A percentile compares a stretch with the other conserved stretches of the same genome.
Evolutionary conservation across 176 grass and related monocot genomes (phyloP).

Genomic region (Aechmea fasciata): DNA sequence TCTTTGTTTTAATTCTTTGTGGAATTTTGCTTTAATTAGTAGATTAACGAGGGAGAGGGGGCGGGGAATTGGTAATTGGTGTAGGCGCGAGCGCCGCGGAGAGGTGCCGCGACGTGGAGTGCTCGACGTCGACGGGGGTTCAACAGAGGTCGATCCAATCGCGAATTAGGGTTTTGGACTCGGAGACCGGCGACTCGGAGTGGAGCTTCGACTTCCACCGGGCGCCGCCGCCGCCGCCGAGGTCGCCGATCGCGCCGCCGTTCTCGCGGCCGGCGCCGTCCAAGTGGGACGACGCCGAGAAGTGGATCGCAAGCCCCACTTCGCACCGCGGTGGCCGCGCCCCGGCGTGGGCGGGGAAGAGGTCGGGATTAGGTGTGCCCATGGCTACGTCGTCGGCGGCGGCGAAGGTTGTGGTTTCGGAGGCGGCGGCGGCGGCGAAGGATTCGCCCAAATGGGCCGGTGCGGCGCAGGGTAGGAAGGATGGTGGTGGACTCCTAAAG

Average conservation of each 20-base stretch:
- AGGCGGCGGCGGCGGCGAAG: constrained; percentile 77
- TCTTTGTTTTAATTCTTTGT: not conserved
- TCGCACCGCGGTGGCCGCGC: constrained; percentile 29
- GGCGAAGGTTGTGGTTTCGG: constrained; percentile 62
- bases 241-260: constrained; percentile 25
- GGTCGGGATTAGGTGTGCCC: constrained; percentile 28
- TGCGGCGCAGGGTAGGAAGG: no score
- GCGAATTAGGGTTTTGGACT: not conserved
- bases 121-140: not conserved
- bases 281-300: constrained; percentile 95
- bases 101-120: not conserved
- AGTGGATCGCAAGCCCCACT: constrained; percentile 93
- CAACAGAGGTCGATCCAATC: not conserved
- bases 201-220: not conserved
- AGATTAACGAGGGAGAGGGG: no score
- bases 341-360: constrained; percentile 28
- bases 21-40: not conserved
- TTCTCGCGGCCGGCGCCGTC: constrained; percentile 87
- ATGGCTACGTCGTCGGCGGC: constrained; percentile 30
- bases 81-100: not conserved
- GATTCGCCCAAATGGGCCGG: no score
- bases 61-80: not conserved
- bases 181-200: not conserved
- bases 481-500: not conserved
- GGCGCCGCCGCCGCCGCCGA: not conserved